Evolutionary conservation across 805 yeast species (phyloP).

Genomic region (Candida taoyuanica): DNA sequence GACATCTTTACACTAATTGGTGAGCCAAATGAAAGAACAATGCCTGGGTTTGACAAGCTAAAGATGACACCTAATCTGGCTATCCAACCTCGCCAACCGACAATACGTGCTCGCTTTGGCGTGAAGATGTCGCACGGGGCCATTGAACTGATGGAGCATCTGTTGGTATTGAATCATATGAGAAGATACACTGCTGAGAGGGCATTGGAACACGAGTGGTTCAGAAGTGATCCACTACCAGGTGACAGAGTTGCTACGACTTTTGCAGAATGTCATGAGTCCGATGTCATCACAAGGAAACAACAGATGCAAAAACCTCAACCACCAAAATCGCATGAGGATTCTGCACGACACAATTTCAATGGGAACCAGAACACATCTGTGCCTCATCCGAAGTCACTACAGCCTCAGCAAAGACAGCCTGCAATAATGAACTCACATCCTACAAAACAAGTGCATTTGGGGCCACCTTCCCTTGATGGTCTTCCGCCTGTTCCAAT

Average conservation of each 20-base stretch:
- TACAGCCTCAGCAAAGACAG: too few relatives aligned
- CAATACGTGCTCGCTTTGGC: conserved; percentile 44
- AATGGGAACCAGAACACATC: too few relatives aligned
- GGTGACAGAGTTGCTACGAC: conserved; percentile 41
- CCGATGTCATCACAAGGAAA: conserved; percentile 50
- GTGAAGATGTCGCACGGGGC: conserved; percentile 37
- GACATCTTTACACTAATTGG: conserved; percentile 80
- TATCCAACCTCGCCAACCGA: conserved; percentile 28
- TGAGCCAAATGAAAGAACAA: conserved; percentile 48
- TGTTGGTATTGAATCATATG: conserved; percentile 67
- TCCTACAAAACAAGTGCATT: too few relatives aligned
- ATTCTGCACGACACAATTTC: too few relatives aligned
- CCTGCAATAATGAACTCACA: too few relatives aligned
- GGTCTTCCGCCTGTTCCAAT: too few relatives aligned
- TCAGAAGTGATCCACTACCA: conserved; percentile 59
- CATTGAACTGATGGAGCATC: conserved; percentile 50
- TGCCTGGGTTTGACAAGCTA: conserved; percentile 35
- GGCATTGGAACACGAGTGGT: conserved; percentile 69
- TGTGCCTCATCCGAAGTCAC: too few relatives aligned
- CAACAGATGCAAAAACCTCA: not conserved
- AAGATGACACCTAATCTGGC: conserved; percentile 8
- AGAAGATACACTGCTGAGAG: conserved; percentile 73
- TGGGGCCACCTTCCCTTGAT: too few relatives aligned
- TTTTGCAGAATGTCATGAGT: conserved; percentile 85
- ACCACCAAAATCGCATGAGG: not conserved